phyloP scores from a whole-genome alignment of 768 basidiomycete genomes.

The Scleroderma bovista region DNA sequence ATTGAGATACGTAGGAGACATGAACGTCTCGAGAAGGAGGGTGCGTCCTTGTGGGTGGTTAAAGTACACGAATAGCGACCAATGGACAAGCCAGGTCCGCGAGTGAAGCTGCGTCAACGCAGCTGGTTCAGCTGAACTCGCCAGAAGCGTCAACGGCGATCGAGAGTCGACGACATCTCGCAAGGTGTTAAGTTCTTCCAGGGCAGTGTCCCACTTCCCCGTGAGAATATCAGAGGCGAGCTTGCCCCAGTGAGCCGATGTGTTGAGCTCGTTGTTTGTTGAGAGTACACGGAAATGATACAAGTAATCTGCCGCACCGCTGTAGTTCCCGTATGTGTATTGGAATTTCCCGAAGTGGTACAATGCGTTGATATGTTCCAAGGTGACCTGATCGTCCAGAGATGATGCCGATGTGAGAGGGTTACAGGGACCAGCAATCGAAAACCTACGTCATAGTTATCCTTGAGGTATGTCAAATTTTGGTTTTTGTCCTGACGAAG shows the following conservation, averaged over 20 bases:
- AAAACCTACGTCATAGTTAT: conserved; percentile 74
- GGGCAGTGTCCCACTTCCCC: conserved; percentile 91
- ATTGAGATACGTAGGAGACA: conserved; percentile 94
- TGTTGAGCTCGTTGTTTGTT: conserved; percentile 87
- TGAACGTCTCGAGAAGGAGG: conserved; percentile 92
- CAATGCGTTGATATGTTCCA: conserved; percentile 91
- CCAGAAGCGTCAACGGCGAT: conserved; percentile 44
- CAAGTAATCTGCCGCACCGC: conserved; percentile 92
- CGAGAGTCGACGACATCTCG: conserved; percentile 87
- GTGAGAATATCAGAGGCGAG: conserved; percentile 94
- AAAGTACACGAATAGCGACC: conserved; percentile 98
- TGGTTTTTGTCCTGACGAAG: conserved; percentile 96
- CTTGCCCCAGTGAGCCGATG: conserved; percentile 98
- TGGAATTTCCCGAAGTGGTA: conserved; percentile 99
- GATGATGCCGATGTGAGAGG: conserved; percentile 2
- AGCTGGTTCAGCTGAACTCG: conserved; percentile 50
- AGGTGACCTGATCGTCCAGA: conserved; percentile 58
- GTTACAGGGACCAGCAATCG: background rate
- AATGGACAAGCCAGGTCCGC: conserved; percentile 94
- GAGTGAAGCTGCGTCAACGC: conserved; percentile 86
- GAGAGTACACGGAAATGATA: conserved; percentile 99
- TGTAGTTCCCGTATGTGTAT: conserved; percentile 98
- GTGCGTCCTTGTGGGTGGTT: conserved; percentile 91
- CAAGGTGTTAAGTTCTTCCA: conserved; percentile 93
- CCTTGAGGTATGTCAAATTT: conserved; percentile 90